Conservation (phyloP, 805 yeast genomes). For the Starmerella sp. region DNA sequence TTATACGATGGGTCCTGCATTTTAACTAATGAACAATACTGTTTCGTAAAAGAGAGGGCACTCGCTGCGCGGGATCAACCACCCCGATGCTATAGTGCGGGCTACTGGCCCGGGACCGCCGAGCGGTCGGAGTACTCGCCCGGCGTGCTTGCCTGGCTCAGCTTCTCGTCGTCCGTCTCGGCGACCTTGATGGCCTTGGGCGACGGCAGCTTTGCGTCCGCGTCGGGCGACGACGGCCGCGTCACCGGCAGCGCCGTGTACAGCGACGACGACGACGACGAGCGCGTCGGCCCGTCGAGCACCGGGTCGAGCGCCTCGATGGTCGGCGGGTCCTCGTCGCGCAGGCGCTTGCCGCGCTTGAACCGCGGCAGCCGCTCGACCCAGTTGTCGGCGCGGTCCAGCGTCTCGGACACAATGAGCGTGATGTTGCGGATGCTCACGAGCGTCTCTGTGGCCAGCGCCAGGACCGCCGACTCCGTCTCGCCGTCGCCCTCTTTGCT, state of each 20-base stretch:
- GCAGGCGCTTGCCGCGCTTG: conserved; percentile 24
- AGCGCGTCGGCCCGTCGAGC: neutral
- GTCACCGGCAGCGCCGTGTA: neutral
- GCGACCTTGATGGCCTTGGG: conserved; percentile 2
- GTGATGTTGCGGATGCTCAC: conserved; percentile 79
- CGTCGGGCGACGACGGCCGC: conserved; percentile 4
- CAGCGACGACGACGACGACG: neutral
- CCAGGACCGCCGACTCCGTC: conserved; percentile 57
- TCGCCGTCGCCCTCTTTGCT: conserved; percentile 23
- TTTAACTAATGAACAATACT: too few relatives aligned
- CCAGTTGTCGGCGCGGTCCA: conserved; percentile 82
- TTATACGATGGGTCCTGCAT: too few relatives aligned
- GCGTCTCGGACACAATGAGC: conserved; percentile 71
- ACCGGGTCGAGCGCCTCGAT: neutral
- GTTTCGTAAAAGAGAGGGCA: too few relatives aligned
- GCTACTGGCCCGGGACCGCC: neutral
- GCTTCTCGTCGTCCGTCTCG: neutral
- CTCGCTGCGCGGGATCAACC: too few relatives aligned
- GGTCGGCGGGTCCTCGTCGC: conserved; percentile 4
- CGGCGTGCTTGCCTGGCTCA: neutral
- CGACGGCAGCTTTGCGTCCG: neutral
- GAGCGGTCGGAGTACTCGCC: neutral
- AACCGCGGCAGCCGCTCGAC: conserved; percentile 26
- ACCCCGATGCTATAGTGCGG: too few relatives aligned
- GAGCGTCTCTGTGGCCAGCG: conserved; percentile 78